A percentile compares a stretch with the other conserved stretches of the same genome.
phyloP scores from a whole-genome alignment of 805 yeast species.

The Spathaspora passalidarum region DNA sequence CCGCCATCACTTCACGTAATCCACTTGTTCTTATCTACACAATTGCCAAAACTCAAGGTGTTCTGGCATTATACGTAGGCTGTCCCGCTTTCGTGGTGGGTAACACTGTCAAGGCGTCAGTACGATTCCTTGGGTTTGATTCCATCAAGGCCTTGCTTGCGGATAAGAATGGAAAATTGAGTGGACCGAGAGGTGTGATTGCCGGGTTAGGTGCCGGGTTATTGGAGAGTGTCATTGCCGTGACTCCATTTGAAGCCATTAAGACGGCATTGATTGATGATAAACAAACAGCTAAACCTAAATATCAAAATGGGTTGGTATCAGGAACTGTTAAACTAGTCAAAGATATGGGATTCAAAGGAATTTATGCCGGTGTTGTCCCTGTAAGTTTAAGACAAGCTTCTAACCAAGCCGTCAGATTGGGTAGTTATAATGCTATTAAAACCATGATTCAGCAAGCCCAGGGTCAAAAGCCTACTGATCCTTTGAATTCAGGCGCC shows the following conservation, averaged over 20 bases:
- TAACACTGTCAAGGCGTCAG: conserved; percentile 94
- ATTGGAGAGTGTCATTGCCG: conserved; percentile 86
- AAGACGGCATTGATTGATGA: conserved; percentile 96
- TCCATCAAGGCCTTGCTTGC: conserved; percentile 71
- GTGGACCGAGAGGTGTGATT: conserved; percentile 86
- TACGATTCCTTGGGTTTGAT: conserved; percentile 90
- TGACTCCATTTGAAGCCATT: conserved; percentile 95
- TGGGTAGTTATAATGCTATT: conserved; percentile 89
- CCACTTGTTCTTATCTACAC: conserved; percentile 79
- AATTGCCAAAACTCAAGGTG: conserved; percentile 75
- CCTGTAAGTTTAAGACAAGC: conserved; percentile 97
- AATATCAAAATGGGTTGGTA: conserved; percentile 62
- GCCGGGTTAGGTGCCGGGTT: conserved; percentile 99
- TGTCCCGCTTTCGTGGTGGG: conserved; percentile 97
- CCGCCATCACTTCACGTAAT: conserved; percentile 66
- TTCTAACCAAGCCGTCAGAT: conserved; percentile 89
- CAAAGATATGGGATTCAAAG: conserved; percentile 75
- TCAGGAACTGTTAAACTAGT: conserved; percentile 65
- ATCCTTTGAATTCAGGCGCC: conserved; percentile 71
- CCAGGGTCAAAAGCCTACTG: conserved; percentile 60
- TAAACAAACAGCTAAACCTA: conserved; percentile 71
- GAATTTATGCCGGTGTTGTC: conserved; percentile 82
- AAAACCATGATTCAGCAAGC: conserved; percentile 74
- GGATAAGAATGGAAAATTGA: conserved; percentile 81
- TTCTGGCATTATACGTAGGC: conserved; percentile 80